Conservation (phyloP, 805 yeast genomes). For the Lachancea sp. region DNA sequence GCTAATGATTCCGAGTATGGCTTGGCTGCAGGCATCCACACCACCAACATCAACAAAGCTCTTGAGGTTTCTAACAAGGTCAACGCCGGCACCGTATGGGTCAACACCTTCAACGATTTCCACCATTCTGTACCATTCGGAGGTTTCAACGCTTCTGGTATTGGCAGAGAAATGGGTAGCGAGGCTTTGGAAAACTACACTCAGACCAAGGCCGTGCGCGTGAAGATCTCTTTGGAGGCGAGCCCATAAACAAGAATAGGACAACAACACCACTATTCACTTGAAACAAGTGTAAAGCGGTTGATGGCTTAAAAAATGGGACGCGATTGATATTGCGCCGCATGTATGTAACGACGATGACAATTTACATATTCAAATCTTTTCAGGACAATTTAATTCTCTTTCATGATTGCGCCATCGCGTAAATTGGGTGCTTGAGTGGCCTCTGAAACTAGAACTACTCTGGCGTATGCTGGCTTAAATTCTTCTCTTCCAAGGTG, state of each 20-base stretch:
- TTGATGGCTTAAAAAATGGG: neutral
- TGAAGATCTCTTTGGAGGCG: conserved; percentile 21
- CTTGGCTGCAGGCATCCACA: conserved; percentile 86
- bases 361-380: neutral
- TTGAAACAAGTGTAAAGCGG: neutral
- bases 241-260: neutral
- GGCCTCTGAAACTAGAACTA: too few relatives aligned
- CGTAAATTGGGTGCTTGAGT: too few relatives aligned
- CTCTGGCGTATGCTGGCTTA: too few relatives aligned
- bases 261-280: neutral
- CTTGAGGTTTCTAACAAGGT: conserved; percentile 66
- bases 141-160: conserved; percentile 85
- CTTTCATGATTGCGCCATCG: too few relatives aligned
- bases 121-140: conserved; percentile 88
- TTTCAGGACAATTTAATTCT: neutral
- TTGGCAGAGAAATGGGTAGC: conserved; percentile 89
- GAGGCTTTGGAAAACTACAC: conserved; percentile 83
- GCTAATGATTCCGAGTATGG: conserved; percentile 86
- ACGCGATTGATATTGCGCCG: neutral
- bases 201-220: conserved; percentile 77
- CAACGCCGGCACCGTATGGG: conserved; percentile 87
- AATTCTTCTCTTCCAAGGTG: too few relatives aligned
- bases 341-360: neutral
- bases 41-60: conserved; percentile 68
- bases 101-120: conserved; percentile 85